A percentile compares a stretch with the other conserved stretches of the same genome.
phyloP scores from a whole-genome alignment of 2,329 filamentous ascomycete species.

The Aspergillus fischeri region DNA sequence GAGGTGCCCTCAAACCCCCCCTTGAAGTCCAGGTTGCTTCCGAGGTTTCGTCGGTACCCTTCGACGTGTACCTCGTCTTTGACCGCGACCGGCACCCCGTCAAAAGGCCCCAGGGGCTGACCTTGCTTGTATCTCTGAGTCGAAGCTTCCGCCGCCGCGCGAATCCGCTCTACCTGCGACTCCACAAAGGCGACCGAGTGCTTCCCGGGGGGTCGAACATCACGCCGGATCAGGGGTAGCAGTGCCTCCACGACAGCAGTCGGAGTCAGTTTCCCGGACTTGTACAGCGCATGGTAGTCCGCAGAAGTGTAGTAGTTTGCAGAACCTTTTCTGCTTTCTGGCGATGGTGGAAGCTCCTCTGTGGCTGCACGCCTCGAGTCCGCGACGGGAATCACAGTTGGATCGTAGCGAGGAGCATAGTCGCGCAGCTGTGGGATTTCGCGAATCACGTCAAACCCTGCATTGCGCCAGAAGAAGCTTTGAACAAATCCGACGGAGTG shows the following conservation, averaged over 20 bases:
- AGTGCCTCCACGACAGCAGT: constrained; percentile 66
- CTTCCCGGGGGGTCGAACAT: constrained; percentile 49
- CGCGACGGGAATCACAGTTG: constrained; percentile 50
- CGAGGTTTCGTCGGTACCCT: constrained; percentile 65
- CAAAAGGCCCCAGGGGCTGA: constrained; percentile 63
- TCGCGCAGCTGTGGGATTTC: constrained; percentile 52
- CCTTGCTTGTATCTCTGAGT: constrained; percentile 68
- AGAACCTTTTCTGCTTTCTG: constrained; percentile 32
- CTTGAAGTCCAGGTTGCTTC: constrained; percentile 58
- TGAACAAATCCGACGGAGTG: constrained; percentile 59
- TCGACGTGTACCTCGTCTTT: constrained; percentile 75
- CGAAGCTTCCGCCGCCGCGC: constrained; percentile 67
- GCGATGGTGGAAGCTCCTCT: constrained; percentile 22
- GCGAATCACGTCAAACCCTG: constrained; percentile 59
- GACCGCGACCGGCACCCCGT: constrained; percentile 77
- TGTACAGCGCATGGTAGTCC: constrained; percentile 75
- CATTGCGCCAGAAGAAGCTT: constrained; percentile 65
- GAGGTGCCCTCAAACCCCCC: constrained; percentile 51
- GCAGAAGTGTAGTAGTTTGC: constrained; percentile 62
- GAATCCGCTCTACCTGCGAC: constrained; percentile 58
- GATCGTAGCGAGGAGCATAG: constrained; percentile 53
- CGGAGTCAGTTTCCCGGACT: constrained; percentile 66
- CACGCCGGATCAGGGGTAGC: constrained; percentile 65
- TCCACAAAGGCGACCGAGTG: constrained; percentile 73
- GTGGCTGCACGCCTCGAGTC: constrained; percentile 13